A percentile compares a stretch with the other conserved stretches of the same genome.
These are phyloP conservation scores for Parathielavia appendiculata DNA, from an alignment of 495 filamentous ascomycete species.

Conservation along the genomic window DNA sequence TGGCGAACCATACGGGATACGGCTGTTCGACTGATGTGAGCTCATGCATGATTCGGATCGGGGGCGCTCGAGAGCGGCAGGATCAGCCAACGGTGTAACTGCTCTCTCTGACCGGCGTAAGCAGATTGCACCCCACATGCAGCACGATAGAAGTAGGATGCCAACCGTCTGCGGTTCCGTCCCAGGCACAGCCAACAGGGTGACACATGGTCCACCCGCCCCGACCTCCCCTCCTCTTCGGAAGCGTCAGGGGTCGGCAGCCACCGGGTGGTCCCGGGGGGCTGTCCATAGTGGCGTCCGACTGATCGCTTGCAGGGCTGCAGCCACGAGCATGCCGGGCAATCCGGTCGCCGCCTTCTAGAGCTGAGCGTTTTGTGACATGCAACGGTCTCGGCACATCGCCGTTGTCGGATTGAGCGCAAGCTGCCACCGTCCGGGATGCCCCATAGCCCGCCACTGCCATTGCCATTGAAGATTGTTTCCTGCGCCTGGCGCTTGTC, in stretches of 20 bases:
- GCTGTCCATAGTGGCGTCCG: slow-evolving; percentile 25
- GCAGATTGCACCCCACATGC: background rate
- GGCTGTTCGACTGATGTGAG: background rate
- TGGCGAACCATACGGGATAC: background rate
- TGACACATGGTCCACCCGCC: background rate
- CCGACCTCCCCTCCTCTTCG: slow-evolving; percentile 27
- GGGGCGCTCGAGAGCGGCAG: background rate
- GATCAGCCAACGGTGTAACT: background rate
- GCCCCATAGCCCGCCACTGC: background rate
- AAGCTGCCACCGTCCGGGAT: background rate
- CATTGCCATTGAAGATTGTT: slow-evolving; percentile 1
- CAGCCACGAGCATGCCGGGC: background rate
- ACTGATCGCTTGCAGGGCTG: slow-evolving; percentile 19
- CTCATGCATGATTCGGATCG: slow-evolving; percentile 10
- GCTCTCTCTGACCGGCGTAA: slow-evolving; percentile 2
- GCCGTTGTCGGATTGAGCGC: background rate
- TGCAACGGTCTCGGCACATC: slow-evolving; percentile 30
- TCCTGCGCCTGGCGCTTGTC: background rate
- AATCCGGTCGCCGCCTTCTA: background rate
- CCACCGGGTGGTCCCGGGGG: slow-evolving; percentile 16
- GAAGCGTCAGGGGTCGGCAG: slow-evolving; percentile 22
- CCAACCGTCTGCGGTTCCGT: slow-evolving; percentile 4
- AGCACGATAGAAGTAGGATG: background rate
- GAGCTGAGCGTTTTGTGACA: slow-evolving; percentile 27
- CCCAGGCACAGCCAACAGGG: slow-evolving; percentile 1